Conservation (phyloP, 805 yeast species). For the Clavispora fructus region DNA sequence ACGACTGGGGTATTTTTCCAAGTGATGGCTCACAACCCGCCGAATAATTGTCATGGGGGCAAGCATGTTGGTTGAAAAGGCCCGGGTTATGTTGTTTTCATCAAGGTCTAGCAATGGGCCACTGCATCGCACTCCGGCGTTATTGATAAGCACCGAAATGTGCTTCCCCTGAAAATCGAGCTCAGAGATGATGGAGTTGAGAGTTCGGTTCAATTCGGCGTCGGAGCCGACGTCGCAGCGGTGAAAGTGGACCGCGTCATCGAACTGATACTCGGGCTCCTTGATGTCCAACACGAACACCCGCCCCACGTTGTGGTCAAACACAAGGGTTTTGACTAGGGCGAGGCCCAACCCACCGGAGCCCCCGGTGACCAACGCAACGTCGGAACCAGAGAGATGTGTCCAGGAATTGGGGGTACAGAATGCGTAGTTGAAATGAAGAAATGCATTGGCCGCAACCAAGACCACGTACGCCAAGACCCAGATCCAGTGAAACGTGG, state of each 20-base stretch:
- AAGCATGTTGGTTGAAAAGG: constrained; percentile 29
- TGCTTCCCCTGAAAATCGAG: constrained; percentile 2
- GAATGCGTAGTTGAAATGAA: constrained; percentile 1
- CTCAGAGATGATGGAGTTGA: constrained; percentile 9
- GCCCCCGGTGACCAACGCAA: constrained; percentile 48
- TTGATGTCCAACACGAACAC: constrained; percentile 30
- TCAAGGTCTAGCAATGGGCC: constrained; percentile 22
- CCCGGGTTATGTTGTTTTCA: constrained; percentile 15
- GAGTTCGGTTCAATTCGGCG: constrained; percentile 7
- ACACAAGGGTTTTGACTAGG: constrained; percentile 23
- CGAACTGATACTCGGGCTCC: constrained; percentile 9
- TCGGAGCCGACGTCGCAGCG: constrained; percentile 22
- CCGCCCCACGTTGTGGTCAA: constrained; percentile 10
- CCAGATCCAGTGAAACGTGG: constrained; percentile 3
- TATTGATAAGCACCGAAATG: constrained; percentile 37
- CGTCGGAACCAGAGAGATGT: constrained; percentile 4
- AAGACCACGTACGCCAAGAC: constrained; percentile 1
- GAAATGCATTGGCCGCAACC: constrained; percentile 1
- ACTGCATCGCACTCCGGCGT: constrained; percentile 45
- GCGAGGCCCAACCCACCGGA: constrained; percentile 46
- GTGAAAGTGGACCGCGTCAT: constrained; percentile 16
- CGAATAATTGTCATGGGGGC: constrained; percentile 25
- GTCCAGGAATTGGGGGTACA: neutral
- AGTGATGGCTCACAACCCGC: constrained; percentile 18
- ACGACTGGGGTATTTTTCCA: constrained; percentile 2